Evolutionary conservation across 768 basidiomycete species (phyloP).

Genomic region (Arthromyces matolae): DNA sequence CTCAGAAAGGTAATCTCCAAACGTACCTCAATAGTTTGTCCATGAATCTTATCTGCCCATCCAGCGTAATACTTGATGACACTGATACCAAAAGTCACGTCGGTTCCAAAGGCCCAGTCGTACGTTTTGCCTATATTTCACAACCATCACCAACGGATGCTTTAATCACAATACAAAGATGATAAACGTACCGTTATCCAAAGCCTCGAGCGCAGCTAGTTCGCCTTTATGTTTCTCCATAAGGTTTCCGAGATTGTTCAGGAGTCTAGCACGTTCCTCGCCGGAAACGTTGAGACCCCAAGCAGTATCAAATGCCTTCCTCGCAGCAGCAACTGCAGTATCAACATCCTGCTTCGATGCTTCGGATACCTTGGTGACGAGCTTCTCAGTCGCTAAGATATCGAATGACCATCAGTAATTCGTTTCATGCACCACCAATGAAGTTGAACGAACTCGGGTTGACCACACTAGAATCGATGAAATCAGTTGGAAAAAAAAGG

Average conservation of each 20-base stretch:
- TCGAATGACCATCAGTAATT: too few species aligned
- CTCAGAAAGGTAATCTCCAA: background rate
- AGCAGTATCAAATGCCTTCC: conserved; percentile 27
- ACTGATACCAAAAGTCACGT: conserved; percentile 28
- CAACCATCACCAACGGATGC: too few species aligned
- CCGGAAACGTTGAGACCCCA: conserved; percentile 53
- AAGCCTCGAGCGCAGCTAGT: conserved; percentile 47
- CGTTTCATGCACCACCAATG: too few species aligned
- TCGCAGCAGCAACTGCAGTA: conserved; percentile 64
- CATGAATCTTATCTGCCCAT: conserved; percentile 55
- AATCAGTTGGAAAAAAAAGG: conserved; percentile 10
- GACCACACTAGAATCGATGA: conserved; percentile 46
- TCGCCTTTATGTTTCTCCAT: conserved; percentile 45
- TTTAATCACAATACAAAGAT: background rate
- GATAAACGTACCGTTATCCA: conserved; percentile 37
- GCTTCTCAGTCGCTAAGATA: conserved; percentile 54
- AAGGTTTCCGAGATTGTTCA: conserved; percentile 48
- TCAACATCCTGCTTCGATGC: conserved; percentile 72
- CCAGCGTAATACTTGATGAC: conserved; percentile 54
- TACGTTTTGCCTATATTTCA: conserved; percentile 32
- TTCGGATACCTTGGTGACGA: conserved; percentile 54
- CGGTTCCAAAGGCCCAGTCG: conserved; percentile 19
- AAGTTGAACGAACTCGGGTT: conserved; percentile 42
- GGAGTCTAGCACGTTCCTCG: conserved; percentile 33
- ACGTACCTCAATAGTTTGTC: conserved; percentile 44